A percentile compares a stretch with the other conserved stretches of the same genome.
Conservation (phyloP, 495 filamentous ascomycete genomes). For the Aspergillus steynii region DNA sequence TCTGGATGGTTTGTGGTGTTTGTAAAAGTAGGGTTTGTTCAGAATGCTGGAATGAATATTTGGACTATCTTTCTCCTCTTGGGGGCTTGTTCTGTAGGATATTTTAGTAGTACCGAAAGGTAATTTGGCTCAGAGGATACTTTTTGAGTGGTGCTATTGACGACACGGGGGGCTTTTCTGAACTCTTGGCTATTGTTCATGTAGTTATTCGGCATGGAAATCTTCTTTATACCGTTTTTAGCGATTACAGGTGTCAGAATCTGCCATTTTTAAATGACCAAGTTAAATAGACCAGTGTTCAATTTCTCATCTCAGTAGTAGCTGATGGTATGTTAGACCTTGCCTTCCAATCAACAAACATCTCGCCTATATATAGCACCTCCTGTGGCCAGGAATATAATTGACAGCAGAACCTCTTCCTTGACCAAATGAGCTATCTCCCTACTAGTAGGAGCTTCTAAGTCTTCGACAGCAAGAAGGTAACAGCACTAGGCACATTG, state of each 20-base stretch:
- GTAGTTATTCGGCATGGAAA: too few species aligned
- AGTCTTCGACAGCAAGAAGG: slow-evolving; percentile 1
- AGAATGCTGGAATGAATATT: not conserved
- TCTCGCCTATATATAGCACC: not conserved
- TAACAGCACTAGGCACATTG: slow-evolving; percentile 19
- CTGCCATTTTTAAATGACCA: not conserved
- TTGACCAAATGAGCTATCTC: not conserved
- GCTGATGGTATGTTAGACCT: not conserved
- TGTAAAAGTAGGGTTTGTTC: not conserved
- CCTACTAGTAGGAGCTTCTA: not conserved
- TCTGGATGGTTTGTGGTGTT: not conserved
- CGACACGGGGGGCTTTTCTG: too few species aligned
- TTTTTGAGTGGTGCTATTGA: too few species aligned
- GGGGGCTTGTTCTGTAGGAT: too few species aligned
- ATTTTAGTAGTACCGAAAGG: too few species aligned
- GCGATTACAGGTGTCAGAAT: not conserved
- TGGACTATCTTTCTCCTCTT: too few species aligned
- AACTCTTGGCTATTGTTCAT: too few species aligned
- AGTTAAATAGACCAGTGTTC: not conserved
- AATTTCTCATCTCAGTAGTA: not conserved
- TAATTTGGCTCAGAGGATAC: too few species aligned
- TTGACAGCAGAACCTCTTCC: not conserved
- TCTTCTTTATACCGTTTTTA: not conserved
- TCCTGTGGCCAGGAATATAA: not conserved
- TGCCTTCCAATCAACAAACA: not conserved